A percentile compares a stretch with the other conserved stretches of the same genome.
Evolutionary conservation across 2,329 filamentous ascomycete genomes (phyloP).

Genomic region (Calonectria leucothoes): DNA sequence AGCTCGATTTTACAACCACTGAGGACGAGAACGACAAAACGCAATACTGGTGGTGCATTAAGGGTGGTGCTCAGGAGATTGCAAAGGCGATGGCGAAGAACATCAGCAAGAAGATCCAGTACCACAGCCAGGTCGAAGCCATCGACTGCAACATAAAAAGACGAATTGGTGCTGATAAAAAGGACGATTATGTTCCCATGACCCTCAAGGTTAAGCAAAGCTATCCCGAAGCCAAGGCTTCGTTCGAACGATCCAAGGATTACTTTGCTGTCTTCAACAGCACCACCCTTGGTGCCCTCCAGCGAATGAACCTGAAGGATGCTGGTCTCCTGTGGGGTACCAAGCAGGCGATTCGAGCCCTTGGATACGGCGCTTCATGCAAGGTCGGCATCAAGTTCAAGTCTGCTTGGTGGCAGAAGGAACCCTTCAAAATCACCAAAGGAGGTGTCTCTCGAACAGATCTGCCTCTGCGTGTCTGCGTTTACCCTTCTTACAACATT

Average conservation of each 20-base stretch:
- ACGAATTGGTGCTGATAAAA: not conserved
- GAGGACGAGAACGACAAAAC: not conserved
- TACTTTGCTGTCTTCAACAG: constrained; percentile 36
- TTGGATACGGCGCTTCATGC: constrained; percentile 44
- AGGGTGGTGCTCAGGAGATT: constrained; percentile 28
- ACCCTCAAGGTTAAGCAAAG: not conserved
- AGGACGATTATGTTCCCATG: not conserved
- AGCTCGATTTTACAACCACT: constrained; percentile 29
- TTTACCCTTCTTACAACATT: constrained; percentile 48
- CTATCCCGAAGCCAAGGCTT: not conserved
- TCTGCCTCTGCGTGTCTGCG: constrained; percentile 45
- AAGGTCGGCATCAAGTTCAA: constrained; percentile 51
- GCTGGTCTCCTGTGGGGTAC: constrained; percentile 42
- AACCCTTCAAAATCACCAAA: constrained; percentile 9
- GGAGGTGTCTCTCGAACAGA: constrained; percentile 37
- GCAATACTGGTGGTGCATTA: constrained; percentile 36
- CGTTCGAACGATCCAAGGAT: constrained; percentile 5
- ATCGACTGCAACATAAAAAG: constrained; percentile 23
- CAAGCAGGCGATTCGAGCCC: constrained; percentile 44
- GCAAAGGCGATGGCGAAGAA: constrained; percentile 24
- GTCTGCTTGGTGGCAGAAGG: constrained; percentile 40
- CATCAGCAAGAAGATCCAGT: constrained; percentile 14
- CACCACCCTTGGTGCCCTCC: constrained; percentile 28
- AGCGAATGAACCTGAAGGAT: constrained; percentile 36
- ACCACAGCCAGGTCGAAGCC: constrained; percentile 23